Evolutionary conservation across 1,284 basidiomycete species (phyloP), one percentile per base, ranked within the genome.

Genomic region (Ustilago sp.): DNA sequence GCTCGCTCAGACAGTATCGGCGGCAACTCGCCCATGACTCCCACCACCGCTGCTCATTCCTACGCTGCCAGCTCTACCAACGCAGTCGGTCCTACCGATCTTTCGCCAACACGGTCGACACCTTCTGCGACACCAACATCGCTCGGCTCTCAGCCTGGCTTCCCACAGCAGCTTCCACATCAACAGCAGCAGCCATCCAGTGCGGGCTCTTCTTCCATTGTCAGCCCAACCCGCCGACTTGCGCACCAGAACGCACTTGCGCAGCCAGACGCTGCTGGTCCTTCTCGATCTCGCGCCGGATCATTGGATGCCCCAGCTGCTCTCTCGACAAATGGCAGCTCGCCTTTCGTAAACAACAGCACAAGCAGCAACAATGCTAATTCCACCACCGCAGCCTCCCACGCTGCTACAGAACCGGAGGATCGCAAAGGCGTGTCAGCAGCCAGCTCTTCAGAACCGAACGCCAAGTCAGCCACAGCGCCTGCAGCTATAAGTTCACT

Each of bases 181-280:
- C 62, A 61, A 34, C 66, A 38, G 19, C 60, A 45, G 38, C 57
- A 38, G 19, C 60, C 68, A 15, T 61, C 48, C 12, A 62, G 67
- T 19, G 67, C 72, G 7, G 62, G 63, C 8, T 56, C 64, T 15
- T 12, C 53, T 50, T 63, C 60, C 36, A 62, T 71, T 56, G 68
- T 76, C 51, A 76, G 74, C 17, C 74, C 74, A 0, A 76, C 74
- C 3, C 64, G 74, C 36, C 64, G 74, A 57, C 65, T 76, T n/a
- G 74, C 74, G 3, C 74, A 76, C 23, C 74, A 68, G 15, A 67
- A 76, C 52, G 50, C 66, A 13, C 34, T 67, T 8, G 57, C 73
- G 12, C 59, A 66, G 31, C 58, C 64, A n/a, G 68, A 70, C 7
- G 34, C 57, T 17, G 57, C 62, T 11, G 72, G 59, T 15, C 38